These are phyloP conservation scores for Carex arenaria DNA, from an alignment of 202 grass and related monocot genomes.

Conservation along the genomic window DNA sequence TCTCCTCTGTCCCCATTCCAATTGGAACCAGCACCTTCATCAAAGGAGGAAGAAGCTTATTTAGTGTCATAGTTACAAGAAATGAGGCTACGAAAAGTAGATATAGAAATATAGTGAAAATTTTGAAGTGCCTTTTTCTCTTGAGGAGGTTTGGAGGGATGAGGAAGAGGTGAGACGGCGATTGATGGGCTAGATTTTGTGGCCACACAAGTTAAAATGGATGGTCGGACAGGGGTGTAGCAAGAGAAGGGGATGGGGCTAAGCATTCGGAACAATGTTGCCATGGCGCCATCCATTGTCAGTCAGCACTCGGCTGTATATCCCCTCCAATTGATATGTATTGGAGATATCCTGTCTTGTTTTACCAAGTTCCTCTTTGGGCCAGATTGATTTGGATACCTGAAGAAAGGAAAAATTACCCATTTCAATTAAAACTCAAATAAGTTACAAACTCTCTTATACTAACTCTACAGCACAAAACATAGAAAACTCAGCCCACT, in stretches of 20 bases:
- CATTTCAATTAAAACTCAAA: too few species aligned
- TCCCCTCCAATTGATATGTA: not conserved
- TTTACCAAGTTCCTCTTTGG: too few species aligned
- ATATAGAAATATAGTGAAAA: not conserved
- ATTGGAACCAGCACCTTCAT: constrained; percentile 79
- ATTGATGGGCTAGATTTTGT: not conserved
- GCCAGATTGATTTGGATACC: too few species aligned
- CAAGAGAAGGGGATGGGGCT: not conserved
- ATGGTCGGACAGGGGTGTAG: not conserved
- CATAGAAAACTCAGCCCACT: too few species aligned
- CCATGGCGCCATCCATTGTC: not conserved
- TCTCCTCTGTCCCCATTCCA: constrained; percentile 90
- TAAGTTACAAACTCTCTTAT: too few species aligned
- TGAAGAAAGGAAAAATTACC: too few species aligned
- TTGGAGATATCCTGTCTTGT: not conserved
- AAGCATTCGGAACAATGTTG: not conserved
- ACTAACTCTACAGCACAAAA: too few species aligned
- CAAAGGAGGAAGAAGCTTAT: not conserved
- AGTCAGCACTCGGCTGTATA: not conserved
- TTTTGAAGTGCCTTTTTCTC: constrained; percentile 56
- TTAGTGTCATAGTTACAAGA: not conserved
- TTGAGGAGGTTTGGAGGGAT: constrained; percentile 1
- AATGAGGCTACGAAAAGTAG: not conserved
- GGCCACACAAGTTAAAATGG: not conserved
- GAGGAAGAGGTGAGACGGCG: constrained; percentile 21